A percentile compares a stretch with the other conserved stretches of the same genome.
phyloP scores from a whole-genome alignment of 371 early-diverging fungal species.

The Apophysomyces ossiformis region DNA sequence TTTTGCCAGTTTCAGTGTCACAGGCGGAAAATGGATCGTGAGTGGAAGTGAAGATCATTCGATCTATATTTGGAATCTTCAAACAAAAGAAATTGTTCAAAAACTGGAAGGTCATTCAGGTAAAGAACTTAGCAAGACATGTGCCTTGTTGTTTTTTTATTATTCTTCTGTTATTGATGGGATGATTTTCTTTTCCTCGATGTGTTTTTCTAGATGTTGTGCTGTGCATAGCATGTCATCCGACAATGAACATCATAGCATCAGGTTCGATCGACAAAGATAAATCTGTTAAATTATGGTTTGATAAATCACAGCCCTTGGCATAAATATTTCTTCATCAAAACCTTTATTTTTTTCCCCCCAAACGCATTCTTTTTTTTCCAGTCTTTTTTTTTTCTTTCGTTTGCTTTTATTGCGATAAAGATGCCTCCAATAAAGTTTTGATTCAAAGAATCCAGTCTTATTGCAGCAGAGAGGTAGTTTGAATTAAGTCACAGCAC shows the following conservation, averaged over 20 bases:
- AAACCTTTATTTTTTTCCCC: not conserved
- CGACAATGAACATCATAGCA: constrained; percentile 92
- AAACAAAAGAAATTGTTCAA: constrained; percentile 93
- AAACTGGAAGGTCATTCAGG: constrained; percentile 90
- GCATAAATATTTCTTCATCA: not conserved
- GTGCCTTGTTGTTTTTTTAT: not conserved
- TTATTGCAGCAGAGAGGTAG: too few relatives aligned
- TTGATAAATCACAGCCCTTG: constrained; percentile 52
- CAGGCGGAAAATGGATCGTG: constrained; percentile 96
- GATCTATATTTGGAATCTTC: constrained; percentile 96
- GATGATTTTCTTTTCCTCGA: too few relatives aligned
- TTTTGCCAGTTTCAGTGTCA: constrained; percentile 91
- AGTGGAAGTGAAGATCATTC: constrained; percentile 92
- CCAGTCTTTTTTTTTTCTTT: too few relatives aligned
- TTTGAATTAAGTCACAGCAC: too few relatives aligned
- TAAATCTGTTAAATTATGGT: constrained; percentile 90
- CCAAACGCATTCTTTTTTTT: too few relatives aligned
- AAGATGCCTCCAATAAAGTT: constrained; percentile 4
- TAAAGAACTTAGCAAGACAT: constrained; percentile 31
- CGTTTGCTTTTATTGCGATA: too few relatives aligned
- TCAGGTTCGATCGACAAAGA: constrained; percentile 93
- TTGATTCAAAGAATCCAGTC: not conserved
- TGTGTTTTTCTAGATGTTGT: constrained; percentile 74
- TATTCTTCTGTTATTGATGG: not conserved
- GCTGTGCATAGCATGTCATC: constrained; percentile 94